phyloP scores from a whole-genome alignment of 164 flowering plant genomes.

The Euptelea pleiosperma region DNA sequence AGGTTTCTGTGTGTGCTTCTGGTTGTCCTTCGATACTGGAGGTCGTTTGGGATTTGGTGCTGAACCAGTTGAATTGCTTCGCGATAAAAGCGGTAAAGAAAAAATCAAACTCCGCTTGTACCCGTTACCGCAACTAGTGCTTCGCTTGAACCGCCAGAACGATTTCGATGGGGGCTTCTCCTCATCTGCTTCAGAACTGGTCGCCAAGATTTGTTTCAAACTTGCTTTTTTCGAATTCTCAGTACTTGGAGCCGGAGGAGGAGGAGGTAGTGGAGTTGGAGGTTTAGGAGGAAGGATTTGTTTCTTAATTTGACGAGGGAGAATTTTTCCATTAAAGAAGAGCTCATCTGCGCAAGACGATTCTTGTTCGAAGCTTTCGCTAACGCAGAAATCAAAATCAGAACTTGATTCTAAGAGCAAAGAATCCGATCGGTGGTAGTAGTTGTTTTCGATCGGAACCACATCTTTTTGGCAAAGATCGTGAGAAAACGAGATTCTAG shows the following conservation, averaged over 20 bases:
- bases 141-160: slow-evolving; percentile 72
- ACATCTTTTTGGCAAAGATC: slow-evolving; percentile 46
- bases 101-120: slow-evolving; percentile 35
- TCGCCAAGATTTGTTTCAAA: slow-evolving; percentile 50
- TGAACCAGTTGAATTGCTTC: slow-evolving; percentile 89
- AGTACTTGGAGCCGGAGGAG: slow-evolving; percentile 1
- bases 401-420: slow-evolving; percentile 33
- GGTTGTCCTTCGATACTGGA: slow-evolving; percentile 26
- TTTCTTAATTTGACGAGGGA: slow-evolving; percentile 44
- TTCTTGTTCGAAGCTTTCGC: slow-evolving; percentile 30
- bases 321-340: slow-evolving; percentile 68
- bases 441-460: slow-evolving; percentile 15
- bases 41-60: slow-evolving; percentile 40
- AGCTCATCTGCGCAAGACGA: slow-evolving; percentile 68
- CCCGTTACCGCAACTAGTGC: slow-evolving; percentile 51
- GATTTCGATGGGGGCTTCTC: slow-evolving; percentile 29
- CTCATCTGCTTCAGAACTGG: slow-evolving; percentile 31
- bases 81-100: slow-evolving; percentile 46
- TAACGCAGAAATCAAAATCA: slow-evolving; percentile 60
- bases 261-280: slow-evolving; percentile 6
- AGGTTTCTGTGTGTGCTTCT: slow-evolving; percentile 35
- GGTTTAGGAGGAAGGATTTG: not conserved
- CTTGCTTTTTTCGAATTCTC: slow-evolving; percentile 39
- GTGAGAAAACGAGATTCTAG: slow-evolving; percentile 74
- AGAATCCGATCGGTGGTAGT: slow-evolving; percentile 25